A percentile compares a stretch with the other conserved stretches of the same genome.
Evolutionary conservation across 2,329 filamentous ascomycete genomes (phyloP).

Genomic region (Chrysoporthe austroafricana): DNA sequence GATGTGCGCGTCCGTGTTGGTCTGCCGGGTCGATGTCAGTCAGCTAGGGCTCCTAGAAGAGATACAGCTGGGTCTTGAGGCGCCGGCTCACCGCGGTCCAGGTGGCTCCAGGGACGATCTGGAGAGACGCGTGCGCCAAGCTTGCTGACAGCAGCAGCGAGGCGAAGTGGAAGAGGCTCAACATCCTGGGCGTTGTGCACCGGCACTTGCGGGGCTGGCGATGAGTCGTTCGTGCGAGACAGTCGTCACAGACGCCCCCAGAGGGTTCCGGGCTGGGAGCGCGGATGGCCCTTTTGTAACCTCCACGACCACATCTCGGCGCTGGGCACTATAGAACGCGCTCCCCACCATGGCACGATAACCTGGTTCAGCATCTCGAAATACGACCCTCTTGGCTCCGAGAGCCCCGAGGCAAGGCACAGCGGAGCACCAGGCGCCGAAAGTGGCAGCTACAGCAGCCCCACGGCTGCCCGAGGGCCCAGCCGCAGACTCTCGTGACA

Average conservation of each 20-base stretch:
- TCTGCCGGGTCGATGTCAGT: slow-evolving; percentile 16
- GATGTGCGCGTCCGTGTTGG: slow-evolving; percentile 51
- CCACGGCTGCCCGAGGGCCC: not conserved
- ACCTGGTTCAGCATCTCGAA: not conserved
- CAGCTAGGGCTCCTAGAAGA: not conserved
- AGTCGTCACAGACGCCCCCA: not conserved
- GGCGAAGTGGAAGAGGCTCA: slow-evolving; percentile 20
- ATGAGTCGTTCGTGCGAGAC: not conserved
- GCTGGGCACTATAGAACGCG: not conserved
- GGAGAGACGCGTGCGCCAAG: slow-evolving; percentile 34
- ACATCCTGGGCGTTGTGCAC: slow-evolving; percentile 16
- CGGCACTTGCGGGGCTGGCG: not conserved
- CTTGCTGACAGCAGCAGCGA: slow-evolving; percentile 34
- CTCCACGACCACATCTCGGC: not conserved
- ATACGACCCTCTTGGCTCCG: slow-evolving; percentile 14
- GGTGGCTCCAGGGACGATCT: slow-evolving; percentile 37
- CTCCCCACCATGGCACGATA: not conserved
- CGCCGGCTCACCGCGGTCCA: slow-evolving; percentile 34
- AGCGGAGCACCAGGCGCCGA: slow-evolving; percentile 22
- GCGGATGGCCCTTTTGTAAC: not conserved
- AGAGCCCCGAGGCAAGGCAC: slow-evolving; percentile 20
- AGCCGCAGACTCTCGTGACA: not conserved
- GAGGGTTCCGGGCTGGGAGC: not conserved
- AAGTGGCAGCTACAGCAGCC: slow-evolving; percentile 1
- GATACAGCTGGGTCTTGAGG: not conserved